Percentiles rank a stretch among this genome's conserved stretches.
Conservation (phyloP, 2,329 filamentous ascomycete species). For the Diaporthe vaccinii region DNA sequence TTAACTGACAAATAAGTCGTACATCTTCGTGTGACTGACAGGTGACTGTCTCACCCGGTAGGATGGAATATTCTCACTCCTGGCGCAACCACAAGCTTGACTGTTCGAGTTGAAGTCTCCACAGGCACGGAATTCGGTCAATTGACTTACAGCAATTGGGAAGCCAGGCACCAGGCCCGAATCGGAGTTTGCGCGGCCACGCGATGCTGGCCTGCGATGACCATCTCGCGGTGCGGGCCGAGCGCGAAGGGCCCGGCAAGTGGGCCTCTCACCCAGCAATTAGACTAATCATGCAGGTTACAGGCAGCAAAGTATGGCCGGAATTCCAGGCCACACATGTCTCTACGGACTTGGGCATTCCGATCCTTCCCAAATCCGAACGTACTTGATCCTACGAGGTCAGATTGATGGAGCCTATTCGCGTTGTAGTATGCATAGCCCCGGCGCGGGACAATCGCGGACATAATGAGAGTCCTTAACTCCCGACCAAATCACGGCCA, state of each 20-base stretch:
- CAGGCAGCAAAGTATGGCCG: neutral
- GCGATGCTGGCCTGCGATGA: neutral
- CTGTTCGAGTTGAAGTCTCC: neutral
- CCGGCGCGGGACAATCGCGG: neutral
- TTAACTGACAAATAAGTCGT: too few species aligned
- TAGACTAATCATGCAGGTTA: neutral
- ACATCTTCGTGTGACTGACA: neutral
- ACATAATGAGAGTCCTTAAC: neutral
- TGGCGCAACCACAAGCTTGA: neutral
- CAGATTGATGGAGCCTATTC: neutral
- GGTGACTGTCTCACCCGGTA: neutral
- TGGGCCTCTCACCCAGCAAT: neutral
- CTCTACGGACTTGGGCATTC: conserved; percentile 1
- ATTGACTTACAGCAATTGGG: too few species aligned
- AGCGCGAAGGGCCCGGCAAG: neutral
- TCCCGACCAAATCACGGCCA: neutral
- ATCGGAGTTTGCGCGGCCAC: neutral
- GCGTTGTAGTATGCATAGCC: neutral
- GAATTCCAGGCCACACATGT: neutral
- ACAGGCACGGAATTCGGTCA: neutral
- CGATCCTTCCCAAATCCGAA: neutral
- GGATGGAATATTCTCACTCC: neutral
- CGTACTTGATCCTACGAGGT: neutral
- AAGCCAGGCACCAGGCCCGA: neutral
- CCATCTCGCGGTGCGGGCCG: conserved; percentile 8